Base-by-base conservation (phyloP, 2,329 filamentous ascomycete species). In the Leptographium procerum region DNA sequence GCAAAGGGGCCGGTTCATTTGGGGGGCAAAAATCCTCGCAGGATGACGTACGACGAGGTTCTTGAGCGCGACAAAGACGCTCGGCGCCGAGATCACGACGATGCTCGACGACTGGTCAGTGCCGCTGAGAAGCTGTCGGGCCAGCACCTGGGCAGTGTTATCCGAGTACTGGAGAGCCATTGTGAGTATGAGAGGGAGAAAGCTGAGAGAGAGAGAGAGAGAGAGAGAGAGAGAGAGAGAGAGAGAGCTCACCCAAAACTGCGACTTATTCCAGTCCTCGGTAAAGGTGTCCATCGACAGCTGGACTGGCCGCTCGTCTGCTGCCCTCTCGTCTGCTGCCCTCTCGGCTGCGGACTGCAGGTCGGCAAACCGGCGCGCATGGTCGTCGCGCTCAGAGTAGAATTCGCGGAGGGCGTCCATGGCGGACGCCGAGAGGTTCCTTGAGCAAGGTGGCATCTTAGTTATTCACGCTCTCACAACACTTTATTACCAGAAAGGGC, bases 201-300 rank as follows among this genome's bases (percentile, higher is more conserved):
- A 36, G 34, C 22, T 22, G 29, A 31, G 26, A 19, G 10, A 16
- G 28, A 52, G 50, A 26, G 26, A 33, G 50, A 52, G 16, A 11
- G 16, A 10, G 29, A 52, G 28, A n/a, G 43, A 19, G 22, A 24
- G 16, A 31, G 31, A 29, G 26, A 28, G 8, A 22, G 10, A 24
- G 47, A 28, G 24, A 10, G 24, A 9, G 22, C 76, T 45, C 75
- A 88, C 85, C 88, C 89, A 94, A 67, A 94, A 94, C 71, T 92
- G 88, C 61, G 82, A 87, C 66, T 86, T 81, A 67, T 91, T 89
- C 89, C 89, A 94, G 70, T 92, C 86, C 71, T 92, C 89, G 1
- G 77, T 77, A 66, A 92, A 94, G 1, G 80, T 75, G 33, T 87
- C 82, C 81, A 92, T 92, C 19, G 73, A 75, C 57, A 80, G 61